Base-by-base conservation (phyloP, 2,329 filamentous ascomycete species). In the Colletotrichum filicis region DNA sequence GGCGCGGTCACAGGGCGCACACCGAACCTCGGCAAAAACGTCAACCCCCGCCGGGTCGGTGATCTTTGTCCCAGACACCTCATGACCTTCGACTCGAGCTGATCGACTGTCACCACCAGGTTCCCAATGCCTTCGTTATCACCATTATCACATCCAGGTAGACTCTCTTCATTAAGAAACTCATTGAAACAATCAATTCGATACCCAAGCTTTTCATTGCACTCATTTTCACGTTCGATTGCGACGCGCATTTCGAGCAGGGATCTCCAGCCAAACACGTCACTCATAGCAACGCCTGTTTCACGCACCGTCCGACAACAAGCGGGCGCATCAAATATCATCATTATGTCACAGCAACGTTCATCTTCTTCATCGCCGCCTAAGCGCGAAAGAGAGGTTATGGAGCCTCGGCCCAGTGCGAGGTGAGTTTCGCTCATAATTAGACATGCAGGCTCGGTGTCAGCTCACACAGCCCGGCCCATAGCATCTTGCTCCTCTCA, bases 401-500 rank as follows among this genome's bases (percentile, higher is more conserved):
- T 80, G n/a, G 80, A 82, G 24, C 90, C 92, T 3, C 85, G 89
- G 64, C 92, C 93, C 2, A 94, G 92, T 80, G 89, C 92, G 14
- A 91, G 89, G 90, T 90, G 80, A 68, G 79, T 32, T n/a, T 8
- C 6, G 9, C 19, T 19, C 28, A 64, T 64, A 6, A n/a, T 16
- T n/a, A 35, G 22, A 19, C 53, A n/a, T 19, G 6, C 46, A 12
- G 30, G 19, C 16, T 65, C 65, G 26, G 26, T 46, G 5, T 9
- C 11, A 66, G 73, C 73, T 74, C 75, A 71, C 28, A 71, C 9
- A 11, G 7, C 1, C 28, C 62, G 19, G 2, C 28, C 57, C 74
- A n/a, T 49, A 78, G 76, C 58, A 91, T 98, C 59, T 86, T 98
- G 42, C 88, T 98, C 16, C 86, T 99, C 60, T 98, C 97, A 0